phyloP scores from a whole-genome alignment of 768 basidiomycete species.

The Paxillus ammoniavirescens region DNA sequence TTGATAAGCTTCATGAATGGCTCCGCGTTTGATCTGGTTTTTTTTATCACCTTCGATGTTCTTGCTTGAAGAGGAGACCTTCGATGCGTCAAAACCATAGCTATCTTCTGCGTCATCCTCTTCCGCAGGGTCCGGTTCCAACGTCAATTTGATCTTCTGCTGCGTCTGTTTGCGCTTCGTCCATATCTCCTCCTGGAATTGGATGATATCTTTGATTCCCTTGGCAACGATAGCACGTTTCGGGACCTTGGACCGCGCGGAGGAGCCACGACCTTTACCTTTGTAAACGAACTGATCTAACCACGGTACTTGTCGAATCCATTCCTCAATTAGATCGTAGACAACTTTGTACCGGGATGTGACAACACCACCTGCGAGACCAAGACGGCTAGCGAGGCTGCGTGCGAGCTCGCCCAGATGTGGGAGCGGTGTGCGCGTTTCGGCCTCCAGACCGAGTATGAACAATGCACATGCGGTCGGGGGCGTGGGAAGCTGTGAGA shows the following conservation, averaged over 20 bases:
- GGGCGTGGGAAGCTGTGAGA: constrained; percentile 40
- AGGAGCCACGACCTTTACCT: constrained; percentile 27
- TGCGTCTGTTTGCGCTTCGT: constrained; percentile 36
- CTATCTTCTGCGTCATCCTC: constrained; percentile 29
- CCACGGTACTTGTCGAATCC: constrained; percentile 73
- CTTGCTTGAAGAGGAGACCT: constrained; percentile 11
- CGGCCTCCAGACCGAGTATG: constrained; percentile 70
- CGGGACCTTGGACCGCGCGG: constrained; percentile 57
- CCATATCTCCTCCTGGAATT: constrained; percentile 66
- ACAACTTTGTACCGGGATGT: constrained; percentile 69
- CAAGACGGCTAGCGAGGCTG: constrained; percentile 50
- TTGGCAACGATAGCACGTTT: constrained; percentile 66
- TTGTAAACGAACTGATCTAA: constrained; percentile 52
- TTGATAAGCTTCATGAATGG: constrained; percentile 46
- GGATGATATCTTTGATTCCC: constrained; percentile 66
- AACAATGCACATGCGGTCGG: constrained; percentile 68
- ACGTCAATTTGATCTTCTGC: constrained; percentile 35
- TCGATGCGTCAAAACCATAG: constrained; percentile 4
- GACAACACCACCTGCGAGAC: constrained; percentile 51
- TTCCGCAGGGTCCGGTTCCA: constrained; percentile 35
- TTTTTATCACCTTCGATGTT: constrained; percentile 22
- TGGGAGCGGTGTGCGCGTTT: constrained; percentile 49
- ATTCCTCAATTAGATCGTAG: constrained; percentile 57
- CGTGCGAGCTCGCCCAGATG: constrained; percentile 57
- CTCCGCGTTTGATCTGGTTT: constrained; percentile 27